These are phyloP conservation scores for Violaceomyces palustris DNA, from an alignment of 1,284 basidiomycete species.

Conservation along the genomic window DNA sequence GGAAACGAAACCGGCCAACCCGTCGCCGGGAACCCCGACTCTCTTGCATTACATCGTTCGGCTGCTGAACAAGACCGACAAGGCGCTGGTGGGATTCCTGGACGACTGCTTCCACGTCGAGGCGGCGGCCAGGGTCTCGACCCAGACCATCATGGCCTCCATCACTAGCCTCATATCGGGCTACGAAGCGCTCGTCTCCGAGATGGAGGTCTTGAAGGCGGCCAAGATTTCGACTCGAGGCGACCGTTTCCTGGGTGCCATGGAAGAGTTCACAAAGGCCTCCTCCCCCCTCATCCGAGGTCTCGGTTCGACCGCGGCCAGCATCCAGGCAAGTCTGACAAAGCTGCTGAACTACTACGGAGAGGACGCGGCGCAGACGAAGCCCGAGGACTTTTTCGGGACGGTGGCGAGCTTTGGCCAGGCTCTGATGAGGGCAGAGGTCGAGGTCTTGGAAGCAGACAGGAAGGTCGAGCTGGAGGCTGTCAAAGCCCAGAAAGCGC, in stretches of 20 bases:
- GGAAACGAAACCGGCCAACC: slow-evolving; percentile 73
- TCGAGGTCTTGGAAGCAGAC: slow-evolving; percentile 41
- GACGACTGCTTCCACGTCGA: slow-evolving; percentile 77
- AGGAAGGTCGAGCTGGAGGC: slow-evolving; percentile 28
- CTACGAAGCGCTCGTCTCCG: slow-evolving; percentile 17
- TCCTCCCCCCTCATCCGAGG: slow-evolving; percentile 26
- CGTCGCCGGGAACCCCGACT: slow-evolving; percentile 68
- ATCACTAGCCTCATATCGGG: slow-evolving; percentile 24
- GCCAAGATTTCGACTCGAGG: slow-evolving; percentile 20
- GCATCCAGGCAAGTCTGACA: slow-evolving; percentile 13
- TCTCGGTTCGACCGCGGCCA: slow-evolving; percentile 14
- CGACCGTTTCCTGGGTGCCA: slow-evolving; percentile 28
- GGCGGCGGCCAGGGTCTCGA: slow-evolving; percentile 59
- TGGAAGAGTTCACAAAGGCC: slow-evolving; percentile 13
- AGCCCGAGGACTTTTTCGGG: slow-evolving; percentile 43
- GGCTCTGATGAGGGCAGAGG: slow-evolving; percentile 43
- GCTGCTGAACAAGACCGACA: slow-evolving; percentile 67
- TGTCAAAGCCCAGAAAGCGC: slow-evolving; percentile 22
- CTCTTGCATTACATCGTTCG: slow-evolving; percentile 78
- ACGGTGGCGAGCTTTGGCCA: slow-evolving; percentile 38
- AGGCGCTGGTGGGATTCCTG: slow-evolving; percentile 66
- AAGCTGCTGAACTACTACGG: slow-evolving; percentile 33
- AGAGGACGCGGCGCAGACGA: slow-evolving; percentile 31
- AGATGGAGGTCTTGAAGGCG: slow-evolving; percentile 15
- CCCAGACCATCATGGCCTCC: slow-evolving; percentile 15